Percentiles rank a stretch among this genome's conserved stretches.
Evolutionary conservation across 441 rosid species (phyloP).

Genomic region (Croton laevigatus): DNA sequence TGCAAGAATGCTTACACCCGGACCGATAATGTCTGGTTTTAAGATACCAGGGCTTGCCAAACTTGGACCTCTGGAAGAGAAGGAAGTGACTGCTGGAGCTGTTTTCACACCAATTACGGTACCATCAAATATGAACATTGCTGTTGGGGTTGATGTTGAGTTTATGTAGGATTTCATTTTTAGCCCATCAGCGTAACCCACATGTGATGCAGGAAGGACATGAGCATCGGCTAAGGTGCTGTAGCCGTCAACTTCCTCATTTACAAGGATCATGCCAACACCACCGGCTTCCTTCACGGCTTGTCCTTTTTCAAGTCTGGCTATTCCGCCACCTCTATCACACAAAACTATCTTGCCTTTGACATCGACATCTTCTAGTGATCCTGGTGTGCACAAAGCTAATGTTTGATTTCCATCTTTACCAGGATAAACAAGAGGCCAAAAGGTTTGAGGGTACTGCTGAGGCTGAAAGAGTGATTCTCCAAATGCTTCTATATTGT

Average conservation of each 20-base stretch:
- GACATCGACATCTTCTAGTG: slow-evolving; percentile 36
- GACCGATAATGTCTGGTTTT: slow-evolving; percentile 67
- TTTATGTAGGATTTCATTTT: slow-evolving; percentile 38
- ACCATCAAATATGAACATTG: slow-evolving; percentile 27
- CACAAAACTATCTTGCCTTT: slow-evolving; percentile 50
- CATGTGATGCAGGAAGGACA: slow-evolving; percentile 50
- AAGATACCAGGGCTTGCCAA: slow-evolving; percentile 50
- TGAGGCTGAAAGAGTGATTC: slow-evolving; percentile 63
- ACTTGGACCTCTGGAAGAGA: slow-evolving; percentile 64
- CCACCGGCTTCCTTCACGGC: slow-evolving; percentile 45
- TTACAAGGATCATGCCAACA: slow-evolving; percentile 52
- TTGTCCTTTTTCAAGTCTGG: slow-evolving; percentile 45
- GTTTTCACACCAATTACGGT: slow-evolving; percentile 30
- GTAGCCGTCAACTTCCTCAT: slow-evolving; percentile 31
- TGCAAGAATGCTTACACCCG: slow-evolving; percentile 53
- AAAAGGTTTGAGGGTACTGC: slow-evolving; percentile 21
- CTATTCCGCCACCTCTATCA: slow-evolving; percentile 39
- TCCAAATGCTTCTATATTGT: slow-evolving; percentile 37
- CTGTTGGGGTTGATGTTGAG: slow-evolving; percentile 42
- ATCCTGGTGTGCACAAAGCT: slow-evolving; percentile 34
- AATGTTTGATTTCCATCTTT: slow-evolving; percentile 23
- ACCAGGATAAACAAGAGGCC: slow-evolving; percentile 48
- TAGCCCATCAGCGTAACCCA: slow-evolving; percentile 35
- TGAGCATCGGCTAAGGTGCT: slow-evolving; percentile 47
- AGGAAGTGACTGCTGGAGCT: slow-evolving; percentile 51